Evolutionary conservation across 805 yeast genomes (phyloP), one percentile per base, ranked within the genome.

Genomic region (Cyberlindnera xylosilytica): DNA sequence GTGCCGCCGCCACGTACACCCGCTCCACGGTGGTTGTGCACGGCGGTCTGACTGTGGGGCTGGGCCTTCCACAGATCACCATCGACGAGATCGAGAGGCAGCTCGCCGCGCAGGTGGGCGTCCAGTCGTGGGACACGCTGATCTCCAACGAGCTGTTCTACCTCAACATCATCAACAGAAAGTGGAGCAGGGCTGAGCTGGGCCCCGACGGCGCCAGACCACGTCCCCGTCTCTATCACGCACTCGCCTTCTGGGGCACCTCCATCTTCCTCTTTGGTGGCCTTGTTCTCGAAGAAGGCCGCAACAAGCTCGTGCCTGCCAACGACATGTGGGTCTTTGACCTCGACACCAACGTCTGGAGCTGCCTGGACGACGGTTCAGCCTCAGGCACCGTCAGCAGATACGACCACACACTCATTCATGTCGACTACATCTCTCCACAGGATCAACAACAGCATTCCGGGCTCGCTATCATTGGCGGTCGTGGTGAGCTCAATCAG

Each of bases 261-360:
- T 68, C 72, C 34, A 45, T 83, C 3, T 84, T 74, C 56, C 52
- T 83, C 3, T 78, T 73, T 55, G 93, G 95, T 22, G 95, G 95
- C 1, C 57, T 85, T 22, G 60, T 65, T 0, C 63, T 76, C 8
- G 64, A 68, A 34, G 60, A 61, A 27, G 57, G 59, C 32, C 59
- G 54, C 6, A 60, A 66, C 37, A 68, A 66, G 36, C 48, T 73
- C 13, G 56, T 60, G 11, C 77, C 86, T 0, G 58, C 73, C 6
- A 81, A 81, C 52, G 93, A 86, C 51, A 60, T 83, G 20, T 86
- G 93, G 91, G 73, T 73, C 51, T 78, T 81, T 50, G 74, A 81
- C 56, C 58, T 81, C 31, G 70, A 68, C 29, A 63, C 73, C 4
- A 68, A 66, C 39, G 58, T 59, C 10, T 85, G 93, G 91, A 55